Conservation (phyloP, 2,329 filamentous ascomycete species). For the Colletotrichum cereale region DNA sequence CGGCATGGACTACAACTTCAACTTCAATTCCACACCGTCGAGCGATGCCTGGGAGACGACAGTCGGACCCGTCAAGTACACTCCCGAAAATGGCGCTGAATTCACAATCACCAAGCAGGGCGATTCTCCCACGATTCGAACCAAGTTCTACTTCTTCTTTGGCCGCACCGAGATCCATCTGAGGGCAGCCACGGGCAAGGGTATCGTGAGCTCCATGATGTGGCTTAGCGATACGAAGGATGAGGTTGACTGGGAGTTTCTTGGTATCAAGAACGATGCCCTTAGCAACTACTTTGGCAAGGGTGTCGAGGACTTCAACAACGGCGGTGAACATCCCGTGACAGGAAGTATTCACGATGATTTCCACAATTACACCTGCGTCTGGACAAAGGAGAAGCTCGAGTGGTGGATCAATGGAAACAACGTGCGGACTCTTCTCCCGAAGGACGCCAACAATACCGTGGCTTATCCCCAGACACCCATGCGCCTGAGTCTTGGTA, state of each 20-base stretch:
- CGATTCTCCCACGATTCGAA: slow-evolving; percentile 83
- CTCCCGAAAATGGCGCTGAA: slow-evolving; percentile 71
- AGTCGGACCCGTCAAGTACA: slow-evolving; percentile 74
- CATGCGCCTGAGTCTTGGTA: slow-evolving; percentile 76
- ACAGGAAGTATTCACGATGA: slow-evolving; percentile 67
- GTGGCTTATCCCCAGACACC: slow-evolving; percentile 81
- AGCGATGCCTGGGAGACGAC: slow-evolving; percentile 76
- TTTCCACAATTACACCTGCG: slow-evolving; percentile 81
- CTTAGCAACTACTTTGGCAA: slow-evolving; percentile 87
- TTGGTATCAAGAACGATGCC: slow-evolving; percentile 75
- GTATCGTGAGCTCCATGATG: slow-evolving; percentile 86
- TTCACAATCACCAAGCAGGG: slow-evolving; percentile 79
- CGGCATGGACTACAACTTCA: slow-evolving; percentile 70
- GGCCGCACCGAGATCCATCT: slow-evolving; percentile 83
- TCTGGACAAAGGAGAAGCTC: slow-evolving; percentile 77
- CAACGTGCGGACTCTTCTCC: slow-evolving; percentile 72
- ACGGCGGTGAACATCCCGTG: slow-evolving; percentile 70
- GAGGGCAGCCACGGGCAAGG: slow-evolving; percentile 79
- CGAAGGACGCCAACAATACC: slow-evolving; percentile 71
- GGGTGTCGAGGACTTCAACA: slow-evolving; percentile 72
- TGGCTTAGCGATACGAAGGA: slow-evolving; percentile 87
- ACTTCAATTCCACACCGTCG: slow-evolving; percentile 73
- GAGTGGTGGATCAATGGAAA: slow-evolving; percentile 79
- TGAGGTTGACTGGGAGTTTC: slow-evolving; percentile 89
- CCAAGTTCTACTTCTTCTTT: slow-evolving; percentile 88